A percentile compares a stretch with the other conserved stretches of the same genome.
These are phyloP conservation scores for Paralagenidium karlingii DNA, from an alignment of 352 stramenopile genomes.

Conservation along the genomic window DNA sequence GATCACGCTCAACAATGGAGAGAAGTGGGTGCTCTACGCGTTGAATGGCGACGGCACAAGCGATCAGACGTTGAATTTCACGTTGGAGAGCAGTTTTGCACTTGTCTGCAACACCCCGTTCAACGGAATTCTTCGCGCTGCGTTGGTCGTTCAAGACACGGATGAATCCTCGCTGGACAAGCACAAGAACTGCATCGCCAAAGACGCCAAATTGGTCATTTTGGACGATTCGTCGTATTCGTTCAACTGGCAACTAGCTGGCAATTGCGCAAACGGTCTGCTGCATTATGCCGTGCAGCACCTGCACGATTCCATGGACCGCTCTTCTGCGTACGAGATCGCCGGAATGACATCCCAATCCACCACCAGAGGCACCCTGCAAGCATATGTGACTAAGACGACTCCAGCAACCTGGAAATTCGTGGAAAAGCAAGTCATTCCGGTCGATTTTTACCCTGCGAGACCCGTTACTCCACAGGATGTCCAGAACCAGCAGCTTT, in stretches of 20 bases:
- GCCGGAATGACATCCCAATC: constrained; percentile 21
- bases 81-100: constrained; percentile 15
- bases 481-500: constrained; percentile 18
- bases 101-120: constrained; percentile 21
- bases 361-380: constrained; percentile 40
- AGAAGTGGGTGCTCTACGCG: constrained; percentile 48
- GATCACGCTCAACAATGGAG: constrained; percentile 31
- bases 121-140: constrained; percentile 27
- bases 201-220: constrained; percentile 24
- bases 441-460: constrained; percentile 44
- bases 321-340: constrained; percentile 20
- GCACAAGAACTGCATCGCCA: constrained; percentile 55
- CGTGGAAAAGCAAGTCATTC: constrained; percentile 22
- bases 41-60: constrained; percentile 20
- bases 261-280: constrained; percentile 35
- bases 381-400: constrained; percentile 27
- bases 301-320: constrained; percentile 33
- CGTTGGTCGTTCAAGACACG: constrained; percentile 22
- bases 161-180: constrained; percentile 18
- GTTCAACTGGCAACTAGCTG: constrained; percentile 45
- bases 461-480: constrained; percentile 21
- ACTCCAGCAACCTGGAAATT: constrained; percentile 29
- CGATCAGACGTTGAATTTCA: constrained; percentile 26
- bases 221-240: constrained; percentile 27
- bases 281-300: constrained; percentile 53